Conservation (phyloP, 2,329 filamentous ascomycete genomes). For the Macrophomina pseudophaseolina region DNA sequence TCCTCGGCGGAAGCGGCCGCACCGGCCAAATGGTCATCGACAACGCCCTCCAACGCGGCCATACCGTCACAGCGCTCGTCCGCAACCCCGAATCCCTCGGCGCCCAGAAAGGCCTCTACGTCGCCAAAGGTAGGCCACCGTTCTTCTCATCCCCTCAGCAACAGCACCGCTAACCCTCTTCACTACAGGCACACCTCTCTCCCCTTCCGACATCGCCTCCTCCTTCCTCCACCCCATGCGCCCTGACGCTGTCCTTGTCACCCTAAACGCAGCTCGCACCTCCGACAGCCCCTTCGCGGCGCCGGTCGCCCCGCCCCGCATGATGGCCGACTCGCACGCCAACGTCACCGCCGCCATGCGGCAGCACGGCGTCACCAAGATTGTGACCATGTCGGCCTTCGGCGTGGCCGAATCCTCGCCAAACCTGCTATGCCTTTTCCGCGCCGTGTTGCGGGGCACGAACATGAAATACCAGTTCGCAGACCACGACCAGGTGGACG, state of each 20-base stretch:
- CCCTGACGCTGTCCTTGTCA: constrained; percentile 52
- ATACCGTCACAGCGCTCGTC: constrained; percentile 55
- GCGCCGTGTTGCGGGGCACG: constrained; percentile 52
- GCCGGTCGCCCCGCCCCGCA: constrained; percentile 48
- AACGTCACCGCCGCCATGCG: constrained; percentile 48
- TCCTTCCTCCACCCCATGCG: constrained; percentile 38
- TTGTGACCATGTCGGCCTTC: constrained; percentile 58
- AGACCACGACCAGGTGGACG: constrained; percentile 56
- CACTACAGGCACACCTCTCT: constrained; percentile 35
- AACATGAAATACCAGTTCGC: constrained; percentile 54
- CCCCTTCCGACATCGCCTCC: constrained; percentile 43
- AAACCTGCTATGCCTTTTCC: constrained; percentile 50
- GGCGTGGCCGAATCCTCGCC: constrained; percentile 55
- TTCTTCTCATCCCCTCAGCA: neutral
- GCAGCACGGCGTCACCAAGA: constrained; percentile 44
- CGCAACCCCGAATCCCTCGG: constrained; percentile 46
- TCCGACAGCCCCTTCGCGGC: constrained; percentile 57
- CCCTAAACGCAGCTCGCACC: constrained; percentile 55
- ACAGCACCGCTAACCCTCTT: neutral
- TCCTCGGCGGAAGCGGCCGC: constrained; percentile 55
- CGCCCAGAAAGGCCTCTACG: constrained; percentile 41
- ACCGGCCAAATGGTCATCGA: constrained; percentile 53
- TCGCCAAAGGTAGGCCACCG: constrained; percentile 41
- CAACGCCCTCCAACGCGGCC: constrained; percentile 46
- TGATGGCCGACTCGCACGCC: constrained; percentile 54